Base-by-base conservation (phyloP, 2,329 filamentous ascomycete species). In the Graphiopsis chlorocephala region DNA sequence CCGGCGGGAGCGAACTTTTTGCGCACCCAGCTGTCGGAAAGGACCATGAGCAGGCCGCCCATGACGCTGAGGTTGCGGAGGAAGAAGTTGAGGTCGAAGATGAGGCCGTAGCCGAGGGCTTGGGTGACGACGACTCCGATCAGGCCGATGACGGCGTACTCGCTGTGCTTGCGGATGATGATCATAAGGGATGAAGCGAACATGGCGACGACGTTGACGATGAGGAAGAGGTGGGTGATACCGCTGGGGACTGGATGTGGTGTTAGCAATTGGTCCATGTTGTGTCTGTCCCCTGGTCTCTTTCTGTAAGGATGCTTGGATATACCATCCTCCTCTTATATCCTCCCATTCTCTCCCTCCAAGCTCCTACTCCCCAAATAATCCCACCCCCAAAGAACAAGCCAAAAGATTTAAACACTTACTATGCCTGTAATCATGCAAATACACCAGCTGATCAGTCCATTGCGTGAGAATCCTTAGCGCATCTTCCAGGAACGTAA, bases 61-160 rank as follows among this genome's bases (percentile, higher is more conserved):
- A 98, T 94, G 74, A 99, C 95, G 70, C 93, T 97, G 67, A 99
- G 85, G 78, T 99, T 99, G 81, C 95, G 93, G 69, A 99, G 90
- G 88, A 99, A 99, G 85, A 99, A 99, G 87, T 98, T 99, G 76
- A 98, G 87, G 80, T 99, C 95, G 79, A 99, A 98, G 79, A 99
- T 97, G 68, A 99, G 86, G 66, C 95, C 95, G 78, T 99, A 99
- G 72, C 95, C 95, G 64, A 99, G 86, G 23, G 94, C 95, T 81
- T 99, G 95, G 35, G 93, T 90, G 68, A 99, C 80, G 61, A 99
- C 94, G 61, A 99, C 95, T 61, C 83, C 90, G 78, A 97, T 90
- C 68, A 99, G 90, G 68, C 94, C 95, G 67, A 83, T 87, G 66
- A 98, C 95, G 66, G 94, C 95, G 79, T 93, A 94, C 80, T 96